Conservation (phyloP, 108 stramenopile species). For the Stephanodiscus triporus region DNA sequence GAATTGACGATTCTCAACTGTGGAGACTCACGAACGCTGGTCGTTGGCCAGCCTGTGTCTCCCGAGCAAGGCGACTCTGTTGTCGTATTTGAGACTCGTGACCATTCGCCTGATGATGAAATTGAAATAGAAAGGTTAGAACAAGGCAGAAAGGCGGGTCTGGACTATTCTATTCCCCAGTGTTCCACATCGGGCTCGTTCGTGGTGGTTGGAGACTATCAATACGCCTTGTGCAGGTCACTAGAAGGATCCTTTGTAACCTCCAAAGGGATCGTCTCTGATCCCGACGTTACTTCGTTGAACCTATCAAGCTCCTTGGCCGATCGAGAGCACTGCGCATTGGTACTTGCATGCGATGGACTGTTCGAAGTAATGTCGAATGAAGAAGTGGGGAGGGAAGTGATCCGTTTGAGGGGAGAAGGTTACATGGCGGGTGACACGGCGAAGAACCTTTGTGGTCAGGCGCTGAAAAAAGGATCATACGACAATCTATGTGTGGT, state of each 20-base stretch:
- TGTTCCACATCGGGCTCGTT: constrained; percentile 59
- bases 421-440: constrained; percentile 57
- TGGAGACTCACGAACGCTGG: constrained; percentile 75
- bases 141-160: constrained; percentile 52
- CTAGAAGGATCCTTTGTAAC: constrained; percentile 79
- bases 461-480: constrained; percentile 77
- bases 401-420: constrained; percentile 51
- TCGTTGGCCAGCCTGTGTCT: constrained; percentile 44
- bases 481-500: constrained; percentile 79
- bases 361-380: constrained; percentile 84
- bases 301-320: constrained; percentile 32
- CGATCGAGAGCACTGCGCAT: constrained; percentile 46
- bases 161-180: constrained; percentile 66
- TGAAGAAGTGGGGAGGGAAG: constrained; percentile 69
- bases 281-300: constrained; percentile 59
- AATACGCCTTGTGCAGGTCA: constrained; percentile 69
- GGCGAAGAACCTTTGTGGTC: constrained; percentile 67
- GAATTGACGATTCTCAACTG: constrained; percentile 74
- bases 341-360: constrained; percentile 79
- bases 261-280: constrained; percentile 77
- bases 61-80: constrained; percentile 39
- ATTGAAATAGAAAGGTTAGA: constrained; percentile 57
- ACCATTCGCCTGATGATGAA: constrained; percentile 71
- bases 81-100: constrained; percentile 63
- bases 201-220: constrained; percentile 69